Base-by-base conservation (phyloP, 1,139 yeast species). In the Protomyces pachydermus region DNA sequence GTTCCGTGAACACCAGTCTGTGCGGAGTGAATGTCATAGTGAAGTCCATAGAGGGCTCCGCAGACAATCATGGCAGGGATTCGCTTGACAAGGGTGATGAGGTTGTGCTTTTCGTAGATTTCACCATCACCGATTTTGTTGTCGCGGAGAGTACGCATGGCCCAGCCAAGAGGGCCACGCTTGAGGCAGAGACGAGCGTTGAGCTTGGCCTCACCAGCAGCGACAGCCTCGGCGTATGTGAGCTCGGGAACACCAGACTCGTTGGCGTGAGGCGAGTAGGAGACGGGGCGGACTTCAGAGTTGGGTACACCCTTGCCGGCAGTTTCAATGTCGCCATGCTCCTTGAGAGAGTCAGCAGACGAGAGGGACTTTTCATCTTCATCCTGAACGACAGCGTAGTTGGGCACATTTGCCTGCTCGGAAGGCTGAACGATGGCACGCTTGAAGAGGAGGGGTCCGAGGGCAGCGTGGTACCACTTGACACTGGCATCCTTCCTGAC, bases 401-500 rank as follows among this genome's bases (percentile, higher is more conserved):
- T 52, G 48, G 62, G 62, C 1, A 58, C 62, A 18, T 34, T 23
- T 6, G 62, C 62, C 28, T n/a, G 45, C 38, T 57, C 61, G 14
- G 61, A 28, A 9, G 61, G 39, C 12, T 16, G 20, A 87, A 66
- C 85, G 84, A 65, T 78, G 74, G 68, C 83, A 87, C 34, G 81
- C 78, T 84, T 74, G 72, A 76, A 81, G 70, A 77, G 83, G 53
- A 76, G 70, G 64, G 90, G 89, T 34, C 91, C 91, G 65, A 77
- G 71, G 65, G 80, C 74, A 66, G 84, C 71, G 67, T 86, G 85
- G 72, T 80, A 84, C 81, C 82, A 81, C 71, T 75, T 79, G 65
- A 87, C 76, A 56, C 86, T 84, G 88, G 91, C 85, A 74, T 87
- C 95, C 65, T 83, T 79, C 69, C 82, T 76, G 39, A 85, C 75